Base-by-base conservation (phyloP, 495 filamentous ascomycete species). In the Xylaria cubensis region DNA sequence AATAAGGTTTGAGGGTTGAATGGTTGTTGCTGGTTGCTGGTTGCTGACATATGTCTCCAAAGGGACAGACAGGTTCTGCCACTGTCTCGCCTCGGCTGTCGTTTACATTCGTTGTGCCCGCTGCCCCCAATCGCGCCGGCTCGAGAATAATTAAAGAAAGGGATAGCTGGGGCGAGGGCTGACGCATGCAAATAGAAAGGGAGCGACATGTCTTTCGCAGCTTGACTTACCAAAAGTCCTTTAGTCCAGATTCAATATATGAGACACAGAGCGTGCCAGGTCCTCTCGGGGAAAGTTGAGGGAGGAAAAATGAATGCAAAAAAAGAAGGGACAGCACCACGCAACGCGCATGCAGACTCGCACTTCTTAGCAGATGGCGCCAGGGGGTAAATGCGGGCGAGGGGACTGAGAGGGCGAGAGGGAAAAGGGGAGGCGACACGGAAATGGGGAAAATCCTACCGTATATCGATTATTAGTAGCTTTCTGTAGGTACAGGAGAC, bases 271-370 rank as follows among this genome's bases (percentile, higher is more conserved):
- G 64, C 64, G 70, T 68, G 55, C 71, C 64, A 69, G 64, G 69
- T 66, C 39, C 51, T 65, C 62, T 66, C 61, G 46, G 34, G 15
- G 39, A 59, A 41, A 44, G 39, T 75, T 73, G 74, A 51, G 64
- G 34, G 58, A 53, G 72, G 66, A 63, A 73, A 63, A 61, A 68
- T 69, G 74, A 76, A 77, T 29, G 69, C 73, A 74, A 70, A 58
- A 75, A 79, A 76, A 76, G 72, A 64, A 71, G 53, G 67, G 70
- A 77, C 74, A 76, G 76, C 77, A 78, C 77, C 74, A 76, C 73
- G 74, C 74, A 76, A 71, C 75, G 74, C 74, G 73, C 65, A 72
- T 73, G 72, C 74, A 78, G 67, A 74, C 75, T 74, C 74, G 75
- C 26, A 51, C 51, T 72, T 71, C 69, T 72, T 72, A 72, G 70